These are phyloP conservation scores for Chondrostereum purpureum DNA, from an alignment of 1,284 basidiomycete species.

Conservation along the genomic window DNA sequence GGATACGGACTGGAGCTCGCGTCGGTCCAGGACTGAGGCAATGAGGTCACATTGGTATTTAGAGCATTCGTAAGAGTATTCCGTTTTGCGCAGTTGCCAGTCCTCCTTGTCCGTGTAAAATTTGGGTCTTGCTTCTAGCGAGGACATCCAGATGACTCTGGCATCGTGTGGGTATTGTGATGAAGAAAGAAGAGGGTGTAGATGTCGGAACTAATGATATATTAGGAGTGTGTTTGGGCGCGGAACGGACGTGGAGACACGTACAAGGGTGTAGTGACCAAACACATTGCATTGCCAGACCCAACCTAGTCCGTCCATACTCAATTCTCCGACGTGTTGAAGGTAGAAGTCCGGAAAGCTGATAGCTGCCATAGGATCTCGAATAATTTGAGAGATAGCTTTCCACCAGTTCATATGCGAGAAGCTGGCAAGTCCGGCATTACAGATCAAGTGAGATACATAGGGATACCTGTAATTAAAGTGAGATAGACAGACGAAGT, in stretches of 20 bases:
- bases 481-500: constrained; percentile 5
- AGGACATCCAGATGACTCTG: constrained; percentile 79
- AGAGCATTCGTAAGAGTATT: constrained; percentile 62
- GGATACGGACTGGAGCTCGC: constrained; percentile 23
- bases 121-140: constrained; percentile 53
- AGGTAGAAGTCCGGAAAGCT: constrained; percentile 57
- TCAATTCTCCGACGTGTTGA: constrained; percentile 58
- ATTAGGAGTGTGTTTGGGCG: not conserved
- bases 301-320: constrained; percentile 69
- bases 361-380: constrained; percentile 40
- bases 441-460: constrained; percentile 76
- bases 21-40: constrained; percentile 49
- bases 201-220: constrained; percentile 29
- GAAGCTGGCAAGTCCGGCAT: constrained; percentile 74
- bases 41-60: constrained; percentile 83
- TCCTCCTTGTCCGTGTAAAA: constrained; percentile 56
- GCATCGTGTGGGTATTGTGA: constrained; percentile 36
- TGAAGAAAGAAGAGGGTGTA: constrained; percentile 43
- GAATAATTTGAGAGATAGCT: constrained; percentile 46
- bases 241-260: constrained; percentile 24
- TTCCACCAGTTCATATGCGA: constrained; percentile 48
- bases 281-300: constrained; percentile 87
- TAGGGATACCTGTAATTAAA: constrained; percentile 63
- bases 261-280: constrained; percentile 74
- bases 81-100: constrained; percentile 63